A percentile compares a stretch with the other conserved stretches of the same genome.
Evolutionary conservation across 2,329 filamentous ascomycete genomes (phyloP).

Genomic region (Colletotrichum camelliae): DNA sequence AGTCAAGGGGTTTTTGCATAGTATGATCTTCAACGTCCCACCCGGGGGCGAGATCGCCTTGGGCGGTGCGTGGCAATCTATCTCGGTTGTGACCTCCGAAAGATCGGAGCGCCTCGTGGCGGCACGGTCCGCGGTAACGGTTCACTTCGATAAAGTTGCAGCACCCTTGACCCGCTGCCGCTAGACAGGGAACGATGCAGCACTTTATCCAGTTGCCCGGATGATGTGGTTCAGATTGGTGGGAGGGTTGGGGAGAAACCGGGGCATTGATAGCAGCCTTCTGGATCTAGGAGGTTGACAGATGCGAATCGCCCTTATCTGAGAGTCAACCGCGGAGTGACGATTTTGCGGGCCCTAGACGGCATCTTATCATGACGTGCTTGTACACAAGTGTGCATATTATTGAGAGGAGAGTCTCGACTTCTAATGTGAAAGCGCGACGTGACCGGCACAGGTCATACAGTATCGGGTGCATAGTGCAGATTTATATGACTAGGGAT

Average conservation of each 20-base stretch:
- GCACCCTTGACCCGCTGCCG: background rate
- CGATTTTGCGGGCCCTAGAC: background rate
- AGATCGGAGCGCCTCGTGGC: background rate
- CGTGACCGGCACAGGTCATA: background rate
- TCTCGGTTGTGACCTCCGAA: background rate
- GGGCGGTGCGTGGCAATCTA: background rate
- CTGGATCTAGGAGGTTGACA: background rate
- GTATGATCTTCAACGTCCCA: background rate
- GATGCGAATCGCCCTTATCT: background rate
- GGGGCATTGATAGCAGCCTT: background rate
- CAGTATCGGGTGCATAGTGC: no score
- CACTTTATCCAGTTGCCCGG: background rate
- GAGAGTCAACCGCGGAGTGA: background rate
- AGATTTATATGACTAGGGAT: no score
- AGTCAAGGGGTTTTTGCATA: background rate
- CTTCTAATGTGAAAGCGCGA: background rate
- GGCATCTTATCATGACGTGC: background rate
- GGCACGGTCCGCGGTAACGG: conserved; percentile 7
- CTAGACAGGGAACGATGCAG: conserved; percentile 17
- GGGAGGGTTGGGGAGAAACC: background rate
- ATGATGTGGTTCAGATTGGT: background rate
- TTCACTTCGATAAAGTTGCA: background rate
- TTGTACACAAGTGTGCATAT: background rate
- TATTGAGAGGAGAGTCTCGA: background rate
- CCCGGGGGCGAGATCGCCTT: background rate